These are phyloP conservation scores for Balamuthia mandrillaris DNA, from an alignment of 208 protist species.

Conservation along the genomic window DNA sequence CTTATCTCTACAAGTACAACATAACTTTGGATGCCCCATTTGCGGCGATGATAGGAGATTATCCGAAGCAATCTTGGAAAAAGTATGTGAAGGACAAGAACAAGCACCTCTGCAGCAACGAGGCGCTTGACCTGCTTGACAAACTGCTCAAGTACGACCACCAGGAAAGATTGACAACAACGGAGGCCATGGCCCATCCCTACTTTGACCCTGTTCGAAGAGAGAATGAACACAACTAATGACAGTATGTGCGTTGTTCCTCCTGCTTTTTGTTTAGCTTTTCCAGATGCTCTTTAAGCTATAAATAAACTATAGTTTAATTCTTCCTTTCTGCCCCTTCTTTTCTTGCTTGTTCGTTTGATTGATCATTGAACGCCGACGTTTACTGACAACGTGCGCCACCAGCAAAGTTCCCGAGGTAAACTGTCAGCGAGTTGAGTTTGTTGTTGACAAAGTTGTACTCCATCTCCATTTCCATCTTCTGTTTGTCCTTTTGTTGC, in stretches of 20 bases:
- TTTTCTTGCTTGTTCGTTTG: no score
- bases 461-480: slow-evolving; percentile 66
- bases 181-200: slow-evolving; percentile 96
- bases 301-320: no score
- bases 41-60: slow-evolving; percentile 1
- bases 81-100: slow-evolving; percentile 80
- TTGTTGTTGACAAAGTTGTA: slow-evolving; percentile 59
- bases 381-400: no score
- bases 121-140: slow-evolving; percentile 97
- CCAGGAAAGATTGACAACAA: slow-evolving; percentile 91
- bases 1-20: slow-evolving; percentile 91
- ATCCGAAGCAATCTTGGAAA: slow-evolving; percentile 45
- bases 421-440: slow-evolving; percentile 62
- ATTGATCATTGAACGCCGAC: no score
- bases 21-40: slow-evolving; percentile 55
- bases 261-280: no score
- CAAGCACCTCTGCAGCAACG: slow-evolving; percentile 87
- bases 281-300: no score
- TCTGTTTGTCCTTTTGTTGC: background rate
- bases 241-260: no score
- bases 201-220: slow-evolving; percentile 85
- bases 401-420: slow-evolving; percentile 60
- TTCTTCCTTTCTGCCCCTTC: no score
- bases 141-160: slow-evolving; percentile 95
- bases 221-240: no score